Conservation (phyloP, 768 basidiomycete genomes). For the Clathrus columnatus region DNA sequence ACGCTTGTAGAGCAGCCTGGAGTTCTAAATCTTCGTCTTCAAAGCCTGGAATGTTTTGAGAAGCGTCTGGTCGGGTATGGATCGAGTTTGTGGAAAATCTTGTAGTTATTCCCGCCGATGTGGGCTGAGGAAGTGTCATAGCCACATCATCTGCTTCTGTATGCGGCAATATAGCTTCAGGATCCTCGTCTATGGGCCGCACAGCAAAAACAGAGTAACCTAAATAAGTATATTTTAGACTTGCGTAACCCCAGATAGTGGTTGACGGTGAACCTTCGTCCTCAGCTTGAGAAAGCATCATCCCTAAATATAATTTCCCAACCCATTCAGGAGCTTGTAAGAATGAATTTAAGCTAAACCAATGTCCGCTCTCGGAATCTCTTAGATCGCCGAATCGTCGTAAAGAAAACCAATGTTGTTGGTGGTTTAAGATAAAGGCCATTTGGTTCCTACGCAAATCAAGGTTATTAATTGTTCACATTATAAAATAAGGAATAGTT, state of each 20-base stretch:
- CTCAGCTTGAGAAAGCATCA: slow-evolving; percentile 85
- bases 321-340: slow-evolving; percentile 71
- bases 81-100: slow-evolving; percentile 6
- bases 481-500: slow-evolving; percentile 14
- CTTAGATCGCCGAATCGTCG: slow-evolving; percentile 62
- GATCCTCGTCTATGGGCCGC: slow-evolving; percentile 41
- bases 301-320: slow-evolving; percentile 69
- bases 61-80: slow-evolving; percentile 7
- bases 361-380: slow-evolving; percentile 52
- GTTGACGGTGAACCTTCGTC: slow-evolving; percentile 42
- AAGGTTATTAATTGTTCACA: slow-evolving; percentile 10
- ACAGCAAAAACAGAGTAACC: slow-evolving; percentile 81
- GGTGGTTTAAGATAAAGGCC: slow-evolving; percentile 79
- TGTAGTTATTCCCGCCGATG: slow-evolving; percentile 20
- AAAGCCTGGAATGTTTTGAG: slow-evolving; percentile 25
- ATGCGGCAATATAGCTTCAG: slow-evolving; percentile 47
- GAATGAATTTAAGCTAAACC: slow-evolving; percentile 87
- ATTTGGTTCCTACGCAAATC: slow-evolving; percentile 52
- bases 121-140: slow-evolving; percentile 48
- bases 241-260: slow-evolving; percentile 6
- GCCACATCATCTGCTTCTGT: slow-evolving; percentile 68
- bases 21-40: slow-evolving; percentile 85
- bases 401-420: slow-evolving; percentile 86
- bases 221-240: slow-evolving; percentile 21
- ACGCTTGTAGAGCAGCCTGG: slow-evolving; percentile 82